Evolutionary conservation across 306 rosid species (phyloP).

Genomic region (Fagus crenata): DNA sequence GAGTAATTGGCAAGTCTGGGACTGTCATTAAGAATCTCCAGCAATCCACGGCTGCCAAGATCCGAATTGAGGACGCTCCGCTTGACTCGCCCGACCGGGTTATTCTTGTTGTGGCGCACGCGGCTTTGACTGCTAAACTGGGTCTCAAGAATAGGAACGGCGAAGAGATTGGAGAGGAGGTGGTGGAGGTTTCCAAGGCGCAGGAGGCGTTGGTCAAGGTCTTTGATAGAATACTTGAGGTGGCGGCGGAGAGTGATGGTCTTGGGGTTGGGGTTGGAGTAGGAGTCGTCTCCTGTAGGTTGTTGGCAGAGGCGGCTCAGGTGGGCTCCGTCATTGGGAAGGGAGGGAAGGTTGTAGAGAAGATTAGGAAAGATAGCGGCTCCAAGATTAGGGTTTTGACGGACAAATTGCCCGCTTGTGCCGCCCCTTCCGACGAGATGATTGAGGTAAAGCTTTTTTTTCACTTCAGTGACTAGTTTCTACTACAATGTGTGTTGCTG

Average conservation of each 20-base stretch:
- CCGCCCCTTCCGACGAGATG: slow-evolving; percentile 65
- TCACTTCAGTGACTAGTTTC: neutral
- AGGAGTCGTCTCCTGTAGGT: slow-evolving; percentile 72
- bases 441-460: slow-evolving; percentile 60
- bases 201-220: slow-evolving; percentile 87
- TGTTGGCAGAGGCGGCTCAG: slow-evolving; percentile 63
- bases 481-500: neutral
- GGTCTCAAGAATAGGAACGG: slow-evolving; percentile 6
- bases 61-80: slow-evolving; percentile 75
- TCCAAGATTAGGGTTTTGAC: slow-evolving; percentile 67
- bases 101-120: slow-evolving; percentile 50
- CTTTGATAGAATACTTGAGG: slow-evolving; percentile 86
- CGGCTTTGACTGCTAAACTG: slow-evolving; percentile 34
- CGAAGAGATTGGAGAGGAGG: slow-evolving; percentile 13
- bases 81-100: slow-evolving; percentile 76
- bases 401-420: slow-evolving; percentile 68
- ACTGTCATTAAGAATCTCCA: slow-evolving; percentile 70
- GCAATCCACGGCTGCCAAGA: slow-evolving; percentile 76
- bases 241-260: slow-evolving; percentile 83
- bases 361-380: slow-evolving; percentile 75
- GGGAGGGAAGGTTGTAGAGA: slow-evolving; percentile 93
- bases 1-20: slow-evolving; percentile 91
- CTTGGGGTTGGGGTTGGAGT: slow-evolving; percentile 49
- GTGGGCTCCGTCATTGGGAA: slow-evolving; percentile 84
- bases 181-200: slow-evolving; percentile 72